These are phyloP conservation scores for Leccinum broughii DNA, from an alignment of 768 basidiomycete genomes.

Conservation along the genomic window DNA sequence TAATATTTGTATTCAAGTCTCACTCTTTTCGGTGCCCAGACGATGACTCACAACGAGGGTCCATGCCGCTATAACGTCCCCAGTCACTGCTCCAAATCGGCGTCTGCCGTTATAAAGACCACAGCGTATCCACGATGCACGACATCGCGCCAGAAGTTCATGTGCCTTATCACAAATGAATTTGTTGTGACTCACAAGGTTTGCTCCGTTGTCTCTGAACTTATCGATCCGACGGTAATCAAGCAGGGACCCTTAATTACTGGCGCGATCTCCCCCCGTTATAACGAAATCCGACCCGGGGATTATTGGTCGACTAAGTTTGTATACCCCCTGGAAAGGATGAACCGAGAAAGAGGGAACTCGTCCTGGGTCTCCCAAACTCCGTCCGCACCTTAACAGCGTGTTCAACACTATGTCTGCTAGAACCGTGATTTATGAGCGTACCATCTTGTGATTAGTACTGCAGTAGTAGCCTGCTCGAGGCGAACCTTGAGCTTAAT, in stretches of 20 bases:
- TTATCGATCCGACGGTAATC: background rate
- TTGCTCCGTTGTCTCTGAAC: background rate
- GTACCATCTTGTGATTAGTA: background rate
- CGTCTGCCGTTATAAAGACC: background rate
- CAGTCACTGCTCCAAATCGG: background rate
- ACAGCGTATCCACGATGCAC: background rate
- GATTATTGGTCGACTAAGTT: background rate
- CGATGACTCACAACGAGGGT: background rate
- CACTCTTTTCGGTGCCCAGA: background rate
- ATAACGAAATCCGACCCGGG: background rate
- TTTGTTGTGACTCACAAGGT: background rate
- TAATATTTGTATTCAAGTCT: background rate
- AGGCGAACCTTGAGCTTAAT: constrained; percentile 2
- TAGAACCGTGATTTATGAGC: constrained; percentile 1
- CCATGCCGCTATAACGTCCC: background rate
- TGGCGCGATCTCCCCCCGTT: constrained; percentile 12
- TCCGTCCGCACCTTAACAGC: constrained; percentile 19
- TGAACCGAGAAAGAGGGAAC: background rate
- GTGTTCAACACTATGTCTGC: constrained; percentile 7
- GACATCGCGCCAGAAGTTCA: background rate
- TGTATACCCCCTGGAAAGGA: background rate
- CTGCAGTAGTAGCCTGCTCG: background rate
- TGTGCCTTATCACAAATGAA: constrained; percentile 1
- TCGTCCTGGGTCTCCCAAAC: constrained; percentile 3
- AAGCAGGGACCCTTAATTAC: constrained; percentile 2